Evolutionary conservation across 2,329 filamentous ascomycete genomes (phyloP).

Genomic region (Pleurostoma richardsiae): DNA sequence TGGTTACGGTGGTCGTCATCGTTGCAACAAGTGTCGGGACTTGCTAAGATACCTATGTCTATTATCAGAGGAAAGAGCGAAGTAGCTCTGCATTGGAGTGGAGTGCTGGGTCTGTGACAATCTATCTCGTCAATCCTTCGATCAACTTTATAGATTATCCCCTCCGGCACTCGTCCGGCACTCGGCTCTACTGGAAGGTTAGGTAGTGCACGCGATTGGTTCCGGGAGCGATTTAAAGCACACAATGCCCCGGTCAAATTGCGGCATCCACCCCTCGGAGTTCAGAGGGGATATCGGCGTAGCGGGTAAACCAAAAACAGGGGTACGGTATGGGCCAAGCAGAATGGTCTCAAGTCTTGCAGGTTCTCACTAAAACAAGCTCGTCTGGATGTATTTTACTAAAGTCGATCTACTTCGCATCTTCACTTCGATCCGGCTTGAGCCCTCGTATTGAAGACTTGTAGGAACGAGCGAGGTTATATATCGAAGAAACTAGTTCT

Average conservation of each 20-base stretch:
- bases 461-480: too few species aligned
- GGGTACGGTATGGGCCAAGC: too few species aligned
- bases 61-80: background rate
- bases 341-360: too few species aligned
- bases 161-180: background rate
- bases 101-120: background rate
- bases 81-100: background rate
- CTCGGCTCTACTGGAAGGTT: background rate
- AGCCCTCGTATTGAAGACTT: too few species aligned
- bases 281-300: too few species aligned
- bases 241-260: background rate
- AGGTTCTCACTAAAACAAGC: too few species aligned
- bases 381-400: too few species aligned
- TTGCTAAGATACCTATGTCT: background rate
- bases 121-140: background rate
- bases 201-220: background rate
- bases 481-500: too few species aligned
- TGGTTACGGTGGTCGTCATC: background rate
- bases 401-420: too few species aligned
- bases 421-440: too few species aligned
- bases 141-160: background rate
- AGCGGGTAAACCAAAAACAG: too few species aligned
- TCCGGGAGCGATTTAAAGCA: background rate
- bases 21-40: background rate
- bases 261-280: background rate